Base-by-base conservation (phyloP, 2,329 filamentous ascomycete genomes). In the Ascochyta koolunga region DNA sequence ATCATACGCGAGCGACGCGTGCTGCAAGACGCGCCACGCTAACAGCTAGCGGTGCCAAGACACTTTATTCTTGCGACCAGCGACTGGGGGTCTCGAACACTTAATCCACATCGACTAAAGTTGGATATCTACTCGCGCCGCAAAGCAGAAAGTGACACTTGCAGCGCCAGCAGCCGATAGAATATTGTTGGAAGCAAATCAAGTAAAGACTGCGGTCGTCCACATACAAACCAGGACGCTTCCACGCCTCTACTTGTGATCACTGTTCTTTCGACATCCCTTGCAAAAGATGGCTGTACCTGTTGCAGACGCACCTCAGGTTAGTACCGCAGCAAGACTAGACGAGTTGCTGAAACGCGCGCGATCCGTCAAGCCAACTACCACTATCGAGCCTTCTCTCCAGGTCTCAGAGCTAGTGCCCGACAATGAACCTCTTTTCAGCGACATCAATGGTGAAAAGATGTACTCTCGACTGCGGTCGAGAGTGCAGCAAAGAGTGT, bases 401-500 rank as follows among this genome's bases (percentile, higher is more conserved):
- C 73, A 76, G n/a, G 68, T 73, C 1, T 68, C 75, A 6, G 74
- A 77, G 39, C 64, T 82, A 32, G 61, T 69, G 13, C 56, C 62
- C 2, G 67, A 69, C 19, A 59, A 64, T 16, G 68, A 71, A 31
- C 50, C 64, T 37, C 61, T 75, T 15, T 57, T 73, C 32, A 60
- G 58, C 2, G 52, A 61, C n/a, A 50, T 62, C 41, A 56, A 61
- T 36, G 66, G 60, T 27, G 62, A 65, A 83, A 83, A 38, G 86
- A 87, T 61, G 71, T 74, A 22, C 76, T 77, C 31, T 86, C 86
- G 70, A 86, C 88, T 29, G 83, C 90, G 19, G 85, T 96, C 40
- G 95, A 98, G 75, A 92, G 89, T 16, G 92, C 91, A 10, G 89
- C 89, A 44, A 87, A 91, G 66, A 86, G 89, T 64, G 83, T 89